phyloP scores from a whole-genome alignment of 1,284 basidiomycete genomes.

The Moesziomyces globuligerus region DNA sequence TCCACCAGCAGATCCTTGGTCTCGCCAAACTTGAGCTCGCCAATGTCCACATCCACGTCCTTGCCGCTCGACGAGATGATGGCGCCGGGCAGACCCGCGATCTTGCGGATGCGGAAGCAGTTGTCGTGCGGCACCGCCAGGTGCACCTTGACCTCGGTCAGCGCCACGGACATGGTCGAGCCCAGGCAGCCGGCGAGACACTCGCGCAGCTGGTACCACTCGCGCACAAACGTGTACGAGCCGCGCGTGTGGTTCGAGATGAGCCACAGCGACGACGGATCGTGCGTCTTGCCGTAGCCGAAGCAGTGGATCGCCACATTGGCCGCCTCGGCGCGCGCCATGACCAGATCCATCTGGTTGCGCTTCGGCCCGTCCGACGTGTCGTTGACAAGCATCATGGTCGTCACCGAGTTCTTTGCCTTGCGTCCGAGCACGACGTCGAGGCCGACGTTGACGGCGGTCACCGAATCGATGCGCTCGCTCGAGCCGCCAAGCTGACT shows the following conservation, averaged over 20 bases:
- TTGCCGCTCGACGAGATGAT: conserved; percentile 85
- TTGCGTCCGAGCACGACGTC: conserved; percentile 94
- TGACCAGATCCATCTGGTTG: conserved; percentile 98
- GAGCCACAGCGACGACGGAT: conserved; percentile 97
- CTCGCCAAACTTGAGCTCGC: conserved; percentile 72
- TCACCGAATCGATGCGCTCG: conserved; percentile 59
- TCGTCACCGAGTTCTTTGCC: conserved; percentile 84
- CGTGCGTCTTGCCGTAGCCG: conserved; percentile 94
- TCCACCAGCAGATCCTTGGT: conserved; percentile 60
- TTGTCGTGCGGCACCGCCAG: conserved; percentile 61
- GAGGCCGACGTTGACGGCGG: conserved; percentile 69
- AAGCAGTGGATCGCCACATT: conserved; percentile 95
- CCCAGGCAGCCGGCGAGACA: conserved; percentile 61
- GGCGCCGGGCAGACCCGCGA: conserved; percentile 52
- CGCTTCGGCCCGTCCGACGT: conserved; percentile 86
- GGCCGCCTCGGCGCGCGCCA: conserved; percentile 93
- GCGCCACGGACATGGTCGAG: conserved; percentile 59
- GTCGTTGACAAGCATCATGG: conserved; percentile 92
- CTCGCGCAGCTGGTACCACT: conserved; percentile 64
- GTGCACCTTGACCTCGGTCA: conserved; percentile 58
- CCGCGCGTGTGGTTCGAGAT: conserved; percentile 97
- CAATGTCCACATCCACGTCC: conserved; percentile 93
- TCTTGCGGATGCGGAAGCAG: conserved; percentile 59
- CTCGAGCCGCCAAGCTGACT: conserved; percentile 52
- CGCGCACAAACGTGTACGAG: conserved; percentile 78